Base-by-base conservation (phyloP, 441 rosid species). In the Eutrema salsugineum region DNA sequence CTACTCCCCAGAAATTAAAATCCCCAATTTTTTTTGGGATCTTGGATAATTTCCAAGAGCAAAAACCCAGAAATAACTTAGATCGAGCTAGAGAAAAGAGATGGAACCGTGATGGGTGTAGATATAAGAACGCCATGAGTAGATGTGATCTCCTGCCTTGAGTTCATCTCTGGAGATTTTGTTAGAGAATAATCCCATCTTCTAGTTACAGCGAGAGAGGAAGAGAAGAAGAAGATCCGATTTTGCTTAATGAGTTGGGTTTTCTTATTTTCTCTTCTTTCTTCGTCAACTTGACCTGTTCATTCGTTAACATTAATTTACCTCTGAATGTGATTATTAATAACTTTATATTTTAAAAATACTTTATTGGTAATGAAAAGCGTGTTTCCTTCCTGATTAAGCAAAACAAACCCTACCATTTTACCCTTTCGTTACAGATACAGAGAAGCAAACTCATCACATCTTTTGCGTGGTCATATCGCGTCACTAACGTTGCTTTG, bases 101-200 rank as follows among this genome's bases (percentile, higher is more conserved):
- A 49, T 4, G 17, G 53, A 47, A 76, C 79, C 79, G 76, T 76
- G 79, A 49, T 76, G 79, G 30, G 79, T 30, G 57, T 76, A 76
- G 56, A 57, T 50, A 8, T 76, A 70, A 57, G 76, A 10, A 32
- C 79, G 79, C 79, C 79, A 76, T 64, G 79, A 70, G 27, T 76
- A 76, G 56, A 76, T 70, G 60, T 76, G 79, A 76, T 76, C 67
- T 7, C 76, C 71, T 9, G 72, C 5, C 3, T 70, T 76, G 27
- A 76, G 35, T 1, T 70, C 22, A 24, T 57, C 76, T 64, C 71
- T 70, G 17, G 49, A 11, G 61, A 70, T 76, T 11, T 40, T 38
- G 71, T 69, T 28, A 22, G 79, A 76, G 48, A 76, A 5, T 39
- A 76, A 30, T 15, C 79, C 79, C 79, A 76, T 71, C 28, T 51